A percentile compares a stretch with the other conserved stretches of the same genome.
Conservation (phyloP, 495 filamentous ascomycete species). For the Aspergillus haitiensis region DNA sequence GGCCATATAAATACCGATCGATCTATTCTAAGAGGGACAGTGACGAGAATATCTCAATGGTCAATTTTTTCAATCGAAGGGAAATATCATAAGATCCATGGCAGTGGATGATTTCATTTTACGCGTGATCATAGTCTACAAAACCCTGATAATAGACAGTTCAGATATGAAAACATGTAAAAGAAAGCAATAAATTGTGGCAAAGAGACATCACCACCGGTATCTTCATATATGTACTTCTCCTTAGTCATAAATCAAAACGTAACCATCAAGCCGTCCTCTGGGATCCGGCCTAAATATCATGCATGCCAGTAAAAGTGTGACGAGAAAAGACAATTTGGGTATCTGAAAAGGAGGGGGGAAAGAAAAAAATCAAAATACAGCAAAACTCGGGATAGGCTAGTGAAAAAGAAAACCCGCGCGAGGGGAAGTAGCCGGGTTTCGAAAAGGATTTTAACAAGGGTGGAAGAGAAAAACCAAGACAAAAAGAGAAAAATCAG, state of each 20-base stretch:
- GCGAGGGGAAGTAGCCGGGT: neutral
- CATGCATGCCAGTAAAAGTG: constrained; percentile 19
- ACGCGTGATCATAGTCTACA: too few relatives aligned
- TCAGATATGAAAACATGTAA: too few relatives aligned
- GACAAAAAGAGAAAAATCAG: neutral
- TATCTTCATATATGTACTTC: neutral
- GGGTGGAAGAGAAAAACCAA: too few relatives aligned
- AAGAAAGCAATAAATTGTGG: too few relatives aligned
- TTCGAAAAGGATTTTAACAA: neutral
- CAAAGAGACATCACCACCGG: neutral
- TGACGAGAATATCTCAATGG: too few relatives aligned
- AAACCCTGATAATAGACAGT: too few relatives aligned
- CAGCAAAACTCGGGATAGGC: constrained; percentile 17
- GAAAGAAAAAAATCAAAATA: constrained; percentile 11
- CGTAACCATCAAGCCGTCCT: neutral
- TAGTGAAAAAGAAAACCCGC: constrained; percentile 14
- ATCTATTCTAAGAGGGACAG: too few relatives aligned
- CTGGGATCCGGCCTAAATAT: neutral
- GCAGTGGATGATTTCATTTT: too few relatives aligned
- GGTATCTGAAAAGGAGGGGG: constrained; percentile 27
- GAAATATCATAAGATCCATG: too few relatives aligned
- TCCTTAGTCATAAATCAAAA: constrained; percentile 9
- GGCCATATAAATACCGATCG: too few relatives aligned
- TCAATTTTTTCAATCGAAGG: too few relatives aligned
- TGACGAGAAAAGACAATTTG: constrained; percentile 20